A percentile compares a stretch with the other conserved stretches of the same genome.
These are phyloP conservation scores for Sugiyamaella lignohabitans DNA, from an alignment of 805 yeast species.

Conservation along the genomic window DNA sequence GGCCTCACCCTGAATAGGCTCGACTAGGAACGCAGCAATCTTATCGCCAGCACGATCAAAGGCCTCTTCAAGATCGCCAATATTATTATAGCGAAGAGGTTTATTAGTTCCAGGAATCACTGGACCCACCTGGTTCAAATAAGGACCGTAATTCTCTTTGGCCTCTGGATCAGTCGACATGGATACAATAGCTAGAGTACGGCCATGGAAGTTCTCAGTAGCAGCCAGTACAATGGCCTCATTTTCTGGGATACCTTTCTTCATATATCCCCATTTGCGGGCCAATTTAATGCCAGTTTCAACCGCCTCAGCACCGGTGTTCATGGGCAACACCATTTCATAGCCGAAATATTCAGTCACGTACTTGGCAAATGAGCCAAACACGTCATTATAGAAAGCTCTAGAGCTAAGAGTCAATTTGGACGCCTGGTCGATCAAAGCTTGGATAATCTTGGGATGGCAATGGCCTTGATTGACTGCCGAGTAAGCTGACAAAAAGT, in stretches of 20 bases:
- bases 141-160: constrained; percentile 83
- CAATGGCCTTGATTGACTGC: constrained; percentile 99
- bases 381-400: constrained; percentile 85
- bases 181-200: constrained; percentile 91
- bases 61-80: constrained; percentile 81
- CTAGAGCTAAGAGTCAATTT: constrained; percentile 80
- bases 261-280: constrained; percentile 93
- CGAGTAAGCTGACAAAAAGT: constrained; percentile 89
- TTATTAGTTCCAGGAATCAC: constrained; percentile 62
- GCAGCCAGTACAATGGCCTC: constrained; percentile 88
- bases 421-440: constrained; percentile 81
- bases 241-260: constrained; percentile 72
- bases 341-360: constrained; percentile 83
- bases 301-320: constrained; percentile 98
- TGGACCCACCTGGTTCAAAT: constrained; percentile 77
- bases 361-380: constrained; percentile 80
- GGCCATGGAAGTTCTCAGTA: constrained; percentile 89
- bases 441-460: constrained; percentile 84
- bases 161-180: constrained; percentile 97
- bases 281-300: constrained; percentile 92
- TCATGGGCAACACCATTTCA: constrained; percentile 94
- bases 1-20: constrained; percentile 98
- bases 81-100: constrained; percentile 71
- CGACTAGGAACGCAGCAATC: constrained; percentile 84
- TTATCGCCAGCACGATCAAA: constrained; percentile 77